These are phyloP conservation scores for Coniochaeta prunicola DNA, from an alignment of 2,329 filamentous ascomycete species.

Conservation along the genomic window DNA sequence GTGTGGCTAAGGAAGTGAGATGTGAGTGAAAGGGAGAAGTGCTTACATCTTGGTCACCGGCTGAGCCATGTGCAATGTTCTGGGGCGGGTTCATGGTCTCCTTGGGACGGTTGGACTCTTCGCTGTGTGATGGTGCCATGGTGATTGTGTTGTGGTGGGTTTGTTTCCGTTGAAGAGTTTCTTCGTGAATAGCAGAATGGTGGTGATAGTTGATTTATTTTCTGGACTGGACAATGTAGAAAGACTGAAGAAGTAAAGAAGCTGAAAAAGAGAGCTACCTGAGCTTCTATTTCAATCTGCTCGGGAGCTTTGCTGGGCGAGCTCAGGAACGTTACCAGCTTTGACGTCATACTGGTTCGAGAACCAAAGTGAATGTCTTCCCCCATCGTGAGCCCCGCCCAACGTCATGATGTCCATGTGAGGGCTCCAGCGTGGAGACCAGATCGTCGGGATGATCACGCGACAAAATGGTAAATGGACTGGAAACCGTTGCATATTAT, in stretches of 20 bases:
- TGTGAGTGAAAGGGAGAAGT: background rate
- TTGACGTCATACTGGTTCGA: background rate
- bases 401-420: background rate
- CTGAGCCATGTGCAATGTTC: slow-evolving; percentile 35
- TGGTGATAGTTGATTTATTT: background rate
- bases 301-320: background rate
- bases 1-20: background rate
- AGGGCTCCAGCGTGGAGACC: background rate
- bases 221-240: background rate
- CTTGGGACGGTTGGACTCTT: slow-evolving; percentile 39
- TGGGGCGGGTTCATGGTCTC: slow-evolving; percentile 35
- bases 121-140: slow-evolving; percentile 34
- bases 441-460: background rate
- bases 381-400: background rate
- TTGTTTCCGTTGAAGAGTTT: background rate
- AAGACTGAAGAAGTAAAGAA: background rate
- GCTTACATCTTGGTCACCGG: slow-evolving; percentile 29
- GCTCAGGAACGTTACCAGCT: background rate
- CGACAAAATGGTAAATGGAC: background rate
- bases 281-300: background rate
- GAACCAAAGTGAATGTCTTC: background rate
- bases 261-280: background rate
- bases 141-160: slow-evolving; percentile 12
- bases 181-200: background rate
- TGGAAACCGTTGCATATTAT: no score